A percentile compares a stretch with the other conserved stretches of the same genome.
Conservation (phyloP, 2,329 filamentous ascomycete species). For the Pezizomycotina sp. region DNA sequence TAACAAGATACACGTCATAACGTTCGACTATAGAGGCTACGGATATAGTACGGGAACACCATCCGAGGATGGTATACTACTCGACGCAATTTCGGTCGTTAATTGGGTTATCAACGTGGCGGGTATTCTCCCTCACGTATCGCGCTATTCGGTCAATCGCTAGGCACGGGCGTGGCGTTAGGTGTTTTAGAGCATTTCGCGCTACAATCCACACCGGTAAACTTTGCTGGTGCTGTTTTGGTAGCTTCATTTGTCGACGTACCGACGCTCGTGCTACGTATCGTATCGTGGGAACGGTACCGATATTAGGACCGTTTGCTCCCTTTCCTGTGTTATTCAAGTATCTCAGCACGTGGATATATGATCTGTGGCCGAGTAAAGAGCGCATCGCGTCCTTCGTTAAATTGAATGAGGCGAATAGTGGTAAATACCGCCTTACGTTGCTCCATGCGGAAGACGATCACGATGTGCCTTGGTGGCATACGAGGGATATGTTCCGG, state of each 20-base stretch:
- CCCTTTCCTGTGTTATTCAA: conserved; percentile 34
- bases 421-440: conserved; percentile 32
- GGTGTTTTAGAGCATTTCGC: conserved; percentile 34
- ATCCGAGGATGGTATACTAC: conserved; percentile 39
- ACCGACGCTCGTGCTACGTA: conserved; percentile 40
- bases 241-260: conserved; percentile 43
- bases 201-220: conserved; percentile 30
- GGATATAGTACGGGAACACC: conserved; percentile 39
- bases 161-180: conserved; percentile 40
- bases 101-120: conserved; percentile 40
- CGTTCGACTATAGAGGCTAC: conserved; percentile 47
- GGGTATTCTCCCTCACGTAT: conserved; percentile 39
- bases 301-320: conserved; percentile 38
- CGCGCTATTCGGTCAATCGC: conserved; percentile 42
- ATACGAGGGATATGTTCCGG: conserved; percentile 39
- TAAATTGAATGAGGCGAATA: conserved; percentile 27
- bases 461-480: conserved; percentile 36
- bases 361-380: conserved; percentile 38
- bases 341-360: conserved; percentile 35
- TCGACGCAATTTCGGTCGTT: conserved; percentile 38
- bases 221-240: conserved; percentile 40
- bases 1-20: conserved; percentile 39
- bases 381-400: conserved; percentile 35
- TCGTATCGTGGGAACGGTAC: conserved; percentile 39
- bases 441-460: conserved; percentile 39